Base-by-base conservation (phyloP, 2,329 filamentous ascomycete genomes). In the Nothophoma quercina region DNA sequence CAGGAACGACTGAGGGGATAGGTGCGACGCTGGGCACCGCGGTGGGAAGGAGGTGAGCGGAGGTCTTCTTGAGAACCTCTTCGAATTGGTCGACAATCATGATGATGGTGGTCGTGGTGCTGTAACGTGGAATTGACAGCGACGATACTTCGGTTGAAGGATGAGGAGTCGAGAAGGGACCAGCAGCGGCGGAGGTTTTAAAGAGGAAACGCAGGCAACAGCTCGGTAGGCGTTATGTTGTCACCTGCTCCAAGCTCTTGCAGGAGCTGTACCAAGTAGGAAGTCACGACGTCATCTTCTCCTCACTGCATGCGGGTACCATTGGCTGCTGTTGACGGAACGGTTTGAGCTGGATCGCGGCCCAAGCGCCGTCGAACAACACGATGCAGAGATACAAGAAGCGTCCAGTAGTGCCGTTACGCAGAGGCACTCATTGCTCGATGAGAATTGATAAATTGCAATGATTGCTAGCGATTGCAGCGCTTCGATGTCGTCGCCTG, bases 71-170 rank as follows among this genome's bases (percentile, higher is more conserved):
- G 52, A 79, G 58, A 41, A 75, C 71, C 59, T 79, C 66, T 64
- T 78, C 71, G 44, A 79, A 71, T 43, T 76, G 74, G 64, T 80
- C 76, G 63, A 76, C 72, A 57, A 80, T 76, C 74, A 79, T 79
- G 67, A 56, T 76, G 69, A 59, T 58, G 62, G 59, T 58, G 53
- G 22, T n/a, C n/a, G n/a, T 41, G 32, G 44, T 35, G 54, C 32
- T 40, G 49, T 38, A 36, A 39, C 46, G 56, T 38, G 48, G n/a
- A n/a, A 51, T 25, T 51, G 35, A 47, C 46, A 36, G 38, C 44
- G 32, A 50, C 33, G 36, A 35, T 36, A 43, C 55, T 36, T 34
- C 32, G 35, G 45, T 40, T 35, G 19, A 41, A 46, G 33, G 45
- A 43, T 56, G 55, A 29, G 21, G 46, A 42, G 15, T 34, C 32